Evolutionary conservation across 164 flowering plant genomes (phyloP).

Genomic region (Annona cherimola): DNA sequence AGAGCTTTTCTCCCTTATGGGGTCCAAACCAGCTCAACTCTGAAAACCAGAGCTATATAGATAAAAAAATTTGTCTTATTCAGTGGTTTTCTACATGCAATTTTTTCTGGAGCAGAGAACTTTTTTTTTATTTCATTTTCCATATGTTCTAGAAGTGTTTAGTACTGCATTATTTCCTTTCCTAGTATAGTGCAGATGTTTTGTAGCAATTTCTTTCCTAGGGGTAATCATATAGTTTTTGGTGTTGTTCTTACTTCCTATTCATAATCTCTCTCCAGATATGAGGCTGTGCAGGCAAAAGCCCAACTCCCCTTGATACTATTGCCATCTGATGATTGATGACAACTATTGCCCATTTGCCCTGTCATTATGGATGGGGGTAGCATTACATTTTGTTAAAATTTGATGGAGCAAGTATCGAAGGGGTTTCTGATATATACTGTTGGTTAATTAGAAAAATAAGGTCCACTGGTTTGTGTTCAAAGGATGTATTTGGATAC

Average conservation of each 20-base stretch:
- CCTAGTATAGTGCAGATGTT: background rate
- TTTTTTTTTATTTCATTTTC: background rate
- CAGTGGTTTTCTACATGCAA: background rate
- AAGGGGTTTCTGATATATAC: background rate
- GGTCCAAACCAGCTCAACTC: too few relatives aligned
- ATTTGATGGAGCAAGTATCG: background rate
- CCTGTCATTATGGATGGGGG: background rate
- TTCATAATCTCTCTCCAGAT: background rate
- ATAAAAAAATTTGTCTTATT: too few relatives aligned
- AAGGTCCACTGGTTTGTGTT: background rate
- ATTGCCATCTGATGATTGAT: background rate
- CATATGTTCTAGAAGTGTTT: background rate
- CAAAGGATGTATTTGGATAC: background rate
- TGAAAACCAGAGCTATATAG: too few relatives aligned
- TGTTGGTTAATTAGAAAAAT: background rate
- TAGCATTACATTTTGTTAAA: background rate
- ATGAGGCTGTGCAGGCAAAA: background rate
- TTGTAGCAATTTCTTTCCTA: background rate
- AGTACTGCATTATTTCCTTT: too few relatives aligned
- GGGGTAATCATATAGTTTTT: background rate
- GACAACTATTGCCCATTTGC: background rate
- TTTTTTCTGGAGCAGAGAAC: background rate
- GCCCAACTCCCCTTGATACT: background rate
- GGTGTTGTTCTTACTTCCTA: background rate
- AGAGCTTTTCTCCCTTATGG: too few relatives aligned